Base-by-base conservation (phyloP, 306 rosid species). In the Prosopis cineraria region DNA sequence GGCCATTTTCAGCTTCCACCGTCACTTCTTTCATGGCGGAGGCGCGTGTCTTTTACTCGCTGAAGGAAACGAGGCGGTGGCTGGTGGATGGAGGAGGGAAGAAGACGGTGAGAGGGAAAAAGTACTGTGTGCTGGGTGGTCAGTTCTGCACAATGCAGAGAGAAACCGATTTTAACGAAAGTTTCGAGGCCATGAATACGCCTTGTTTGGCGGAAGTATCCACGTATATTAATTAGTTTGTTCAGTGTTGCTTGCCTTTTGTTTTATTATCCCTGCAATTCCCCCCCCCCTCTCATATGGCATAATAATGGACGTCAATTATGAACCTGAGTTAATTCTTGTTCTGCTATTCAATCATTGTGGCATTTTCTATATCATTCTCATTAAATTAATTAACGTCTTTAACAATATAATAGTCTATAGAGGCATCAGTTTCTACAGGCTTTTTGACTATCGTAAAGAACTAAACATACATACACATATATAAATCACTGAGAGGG, bases 21-120 rank as follows among this genome's bases (percentile, higher is more conserved):
- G 73, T 76, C 25, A 80, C 82, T 33, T 84, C 87, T 59, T 80
- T 84, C 84, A 79, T 80, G 25, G 34, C 22, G 67, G 36, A 10
- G 10, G 39, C 36, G 36, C 10, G 66, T 55, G 62, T 27, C 8
- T 25, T 29, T 12, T 1, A 50, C 10, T 50, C 19, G 25, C 22
- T n/a, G n/a, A n/a, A n/a, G 55, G 36, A 25, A 58, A 58, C 4
- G 65, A 5, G 17, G 65, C 7, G n/a, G 65, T 59, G 37, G 60
- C 29, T 0, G 10, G n/a, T n/a, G n/a, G n/a, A n/a, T n/a, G n/a
- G 59, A 58, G 37, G 37, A 25, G 36, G 64, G 36, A 59, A 2
- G 14, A 29, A 7, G 29, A 9, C 16, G 7, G n/a, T n/a, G n/a
- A n/a, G n/a, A n/a, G n/a, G n/a, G n/a, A n/a, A n/a, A n/a, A n/a